phyloP scores from a whole-genome alignment of 2,329 filamentous ascomycete species.

The Akanthomyces uredinophilus region DNA sequence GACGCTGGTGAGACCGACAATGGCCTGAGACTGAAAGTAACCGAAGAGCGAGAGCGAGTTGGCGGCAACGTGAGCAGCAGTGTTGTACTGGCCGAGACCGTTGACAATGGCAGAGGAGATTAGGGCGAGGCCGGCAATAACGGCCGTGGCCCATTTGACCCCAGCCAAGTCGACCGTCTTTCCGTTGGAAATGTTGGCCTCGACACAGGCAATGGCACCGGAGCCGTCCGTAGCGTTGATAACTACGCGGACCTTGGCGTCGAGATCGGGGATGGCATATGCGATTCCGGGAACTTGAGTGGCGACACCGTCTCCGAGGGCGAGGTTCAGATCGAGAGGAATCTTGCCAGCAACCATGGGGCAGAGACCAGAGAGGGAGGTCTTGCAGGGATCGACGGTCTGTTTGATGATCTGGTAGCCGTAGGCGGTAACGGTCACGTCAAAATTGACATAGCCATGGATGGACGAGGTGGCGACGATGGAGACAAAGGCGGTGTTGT shows the following conservation, averaged over 20 bases:
- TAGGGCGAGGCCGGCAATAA: conserved; percentile 80
- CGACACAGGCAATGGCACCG: conserved; percentile 73
- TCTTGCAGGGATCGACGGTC: conserved; percentile 70
- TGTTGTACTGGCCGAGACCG: conserved; percentile 87
- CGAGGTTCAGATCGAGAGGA: conserved; percentile 65
- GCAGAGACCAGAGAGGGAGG: conserved; percentile 69
- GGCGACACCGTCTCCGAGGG: conserved; percentile 52
- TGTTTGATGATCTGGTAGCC: conserved; percentile 67
- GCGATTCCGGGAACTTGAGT: conserved; percentile 73
- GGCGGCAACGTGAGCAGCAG: conserved; percentile 87
- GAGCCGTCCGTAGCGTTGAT: conserved; percentile 65
- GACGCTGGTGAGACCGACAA: conserved; percentile 80
- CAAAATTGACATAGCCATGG: conserved; percentile 73
- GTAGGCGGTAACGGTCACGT: conserved; percentile 73
- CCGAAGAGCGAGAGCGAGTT: conserved; percentile 88
- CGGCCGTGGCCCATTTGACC: conserved; percentile 83
- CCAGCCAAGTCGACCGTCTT: conserved; percentile 86
- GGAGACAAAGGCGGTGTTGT: conserved; percentile 66
- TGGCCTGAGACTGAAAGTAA: conserved; percentile 92
- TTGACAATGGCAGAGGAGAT: conserved; percentile 84
- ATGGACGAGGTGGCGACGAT: conserved; percentile 79
- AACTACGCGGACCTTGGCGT: conserved; percentile 75
- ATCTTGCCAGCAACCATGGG: conserved; percentile 86
- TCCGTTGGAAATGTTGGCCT: conserved; percentile 83
- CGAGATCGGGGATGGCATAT: conserved; percentile 85